Conservation (phyloP, 352 stramenopile genomes). For the Phytopythium montanum region DNA sequence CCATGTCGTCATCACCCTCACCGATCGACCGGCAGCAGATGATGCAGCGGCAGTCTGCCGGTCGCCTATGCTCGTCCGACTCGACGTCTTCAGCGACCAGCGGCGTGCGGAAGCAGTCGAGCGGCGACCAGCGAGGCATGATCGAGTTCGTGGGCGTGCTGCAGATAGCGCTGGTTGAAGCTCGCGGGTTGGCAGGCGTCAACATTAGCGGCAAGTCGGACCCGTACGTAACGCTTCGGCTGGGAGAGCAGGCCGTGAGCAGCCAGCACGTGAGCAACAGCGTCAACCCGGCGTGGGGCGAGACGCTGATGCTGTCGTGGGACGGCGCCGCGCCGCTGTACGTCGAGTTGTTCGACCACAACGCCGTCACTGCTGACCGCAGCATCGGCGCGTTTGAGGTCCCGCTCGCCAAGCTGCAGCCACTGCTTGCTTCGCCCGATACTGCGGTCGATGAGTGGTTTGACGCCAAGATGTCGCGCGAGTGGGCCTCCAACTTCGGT, state of each 20-base stretch:
- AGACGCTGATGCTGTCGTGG: conserved; percentile 80
- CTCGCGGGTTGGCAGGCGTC: conserved; percentile 55
- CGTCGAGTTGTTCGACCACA: conserved; percentile 70
- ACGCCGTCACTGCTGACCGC: conserved; percentile 59
- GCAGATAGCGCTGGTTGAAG: conserved; percentile 66
- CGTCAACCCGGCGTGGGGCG: conserved; percentile 60
- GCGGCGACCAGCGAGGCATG: conserved; percentile 44
- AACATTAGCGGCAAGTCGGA: conserved; percentile 80
- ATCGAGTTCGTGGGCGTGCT: conserved; percentile 82
- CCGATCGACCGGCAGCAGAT: background rate
- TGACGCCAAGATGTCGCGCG: conserved; percentile 50
- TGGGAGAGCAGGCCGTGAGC: conserved; percentile 69
- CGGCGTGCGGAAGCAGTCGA: background rate
- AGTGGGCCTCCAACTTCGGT: conserved; percentile 75
- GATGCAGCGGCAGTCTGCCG: conserved; percentile 4
- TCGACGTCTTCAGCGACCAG: conserved; percentile 2
- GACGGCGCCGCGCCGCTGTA: conserved; percentile 61
- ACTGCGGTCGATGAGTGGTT: conserved; percentile 43
- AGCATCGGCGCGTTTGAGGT: conserved; percentile 64
- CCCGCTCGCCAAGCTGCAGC: conserved; percentile 28
- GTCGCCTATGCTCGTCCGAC: background rate
- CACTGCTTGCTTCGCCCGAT: conserved; percentile 19
- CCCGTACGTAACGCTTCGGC: conserved; percentile 70
- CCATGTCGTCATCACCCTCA: background rate
- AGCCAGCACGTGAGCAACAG: conserved; percentile 68